Conservation (phyloP, 2,329 filamentous ascomycete genomes). For the Keithomyces neogunnii region DNA sequence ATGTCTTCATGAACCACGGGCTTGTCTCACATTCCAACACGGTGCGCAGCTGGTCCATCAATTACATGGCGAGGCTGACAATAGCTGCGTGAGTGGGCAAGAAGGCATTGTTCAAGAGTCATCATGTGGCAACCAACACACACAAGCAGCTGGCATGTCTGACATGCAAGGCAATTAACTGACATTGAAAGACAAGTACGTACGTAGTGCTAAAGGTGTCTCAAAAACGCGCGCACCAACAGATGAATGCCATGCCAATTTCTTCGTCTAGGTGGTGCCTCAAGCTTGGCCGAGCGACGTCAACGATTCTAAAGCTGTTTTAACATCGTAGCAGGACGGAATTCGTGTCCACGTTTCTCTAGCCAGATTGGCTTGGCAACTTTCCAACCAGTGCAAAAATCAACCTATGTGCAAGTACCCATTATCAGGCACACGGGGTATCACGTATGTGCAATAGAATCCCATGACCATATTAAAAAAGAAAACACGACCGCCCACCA, state of each 20-base stretch:
- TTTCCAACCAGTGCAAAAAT: conserved; percentile 17
- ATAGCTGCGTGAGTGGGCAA: background rate
- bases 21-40: conserved; percentile 13
- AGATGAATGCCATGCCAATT: background rate
- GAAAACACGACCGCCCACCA: background rate
- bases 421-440: conserved; percentile 13
- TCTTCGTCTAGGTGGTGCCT: background rate
- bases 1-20: background rate
- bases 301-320: background rate
- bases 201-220: background rate
- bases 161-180: background rate
- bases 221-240: background rate
- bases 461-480: background rate
- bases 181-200: background rate
- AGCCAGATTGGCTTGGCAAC: background rate
- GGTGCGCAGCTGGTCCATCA: background rate
- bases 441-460: background rate
- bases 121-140: too few species aligned
- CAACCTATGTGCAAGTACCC: conserved; percentile 19
- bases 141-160: too few species aligned
- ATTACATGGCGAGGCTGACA: background rate
- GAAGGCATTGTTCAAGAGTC: too few species aligned
- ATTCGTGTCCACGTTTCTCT: background rate
- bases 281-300: background rate
- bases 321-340: conserved; percentile 4